Conservation (phyloP, 2,329 filamentous ascomycete species). For the Diaporthe vaccinii region DNA sequence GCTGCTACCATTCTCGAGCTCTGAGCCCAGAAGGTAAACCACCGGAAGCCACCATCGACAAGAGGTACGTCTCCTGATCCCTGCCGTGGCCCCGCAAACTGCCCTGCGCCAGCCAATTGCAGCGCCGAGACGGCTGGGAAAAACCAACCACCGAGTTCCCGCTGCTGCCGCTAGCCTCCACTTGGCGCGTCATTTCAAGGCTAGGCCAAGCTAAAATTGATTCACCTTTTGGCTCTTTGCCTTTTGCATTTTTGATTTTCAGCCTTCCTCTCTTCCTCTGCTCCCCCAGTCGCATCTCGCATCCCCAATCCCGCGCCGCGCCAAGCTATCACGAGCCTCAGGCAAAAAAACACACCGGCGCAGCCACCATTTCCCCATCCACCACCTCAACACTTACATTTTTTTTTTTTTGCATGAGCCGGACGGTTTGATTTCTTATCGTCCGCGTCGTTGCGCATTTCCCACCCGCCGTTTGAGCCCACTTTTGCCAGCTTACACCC, state of each 20-base stretch:
- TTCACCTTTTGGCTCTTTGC: slow-evolving; percentile 40
- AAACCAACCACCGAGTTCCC: slow-evolving; percentile 41
- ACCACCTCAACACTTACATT: slow-evolving; percentile 38
- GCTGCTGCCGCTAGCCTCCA: slow-evolving; percentile 34
- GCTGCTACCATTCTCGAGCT: slow-evolving; percentile 29
- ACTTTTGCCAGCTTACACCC: slow-evolving; percentile 33
- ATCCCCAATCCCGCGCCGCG: slow-evolving; percentile 42
- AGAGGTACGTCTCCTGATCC: slow-evolving; percentile 35
- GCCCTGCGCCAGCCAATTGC: slow-evolving; percentile 29
- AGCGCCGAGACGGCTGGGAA: slow-evolving; percentile 29
- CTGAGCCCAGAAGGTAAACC: slow-evolving; percentile 22
- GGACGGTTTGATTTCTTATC: not conserved
- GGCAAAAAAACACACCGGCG: slow-evolving; percentile 39
- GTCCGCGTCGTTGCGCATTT: slow-evolving; percentile 4
- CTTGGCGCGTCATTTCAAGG: slow-evolving; percentile 44
- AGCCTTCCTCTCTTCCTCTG: slow-evolving; percentile 46
- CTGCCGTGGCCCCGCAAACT: slow-evolving; percentile 22
- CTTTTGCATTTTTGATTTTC: slow-evolving; percentile 46
- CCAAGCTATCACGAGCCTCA: slow-evolving; percentile 45
- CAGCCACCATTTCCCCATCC: slow-evolving; percentile 37
- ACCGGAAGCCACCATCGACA: slow-evolving; percentile 19
- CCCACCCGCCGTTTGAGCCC: slow-evolving; percentile 18
- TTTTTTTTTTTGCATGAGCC: slow-evolving; percentile 27
- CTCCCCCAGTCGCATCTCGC: slow-evolving; percentile 31
- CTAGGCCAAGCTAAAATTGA: slow-evolving; percentile 44